Evolutionary conservation across 2,329 filamentous ascomycete genomes (phyloP).

Genomic region (Aspergillus felis): DNA sequence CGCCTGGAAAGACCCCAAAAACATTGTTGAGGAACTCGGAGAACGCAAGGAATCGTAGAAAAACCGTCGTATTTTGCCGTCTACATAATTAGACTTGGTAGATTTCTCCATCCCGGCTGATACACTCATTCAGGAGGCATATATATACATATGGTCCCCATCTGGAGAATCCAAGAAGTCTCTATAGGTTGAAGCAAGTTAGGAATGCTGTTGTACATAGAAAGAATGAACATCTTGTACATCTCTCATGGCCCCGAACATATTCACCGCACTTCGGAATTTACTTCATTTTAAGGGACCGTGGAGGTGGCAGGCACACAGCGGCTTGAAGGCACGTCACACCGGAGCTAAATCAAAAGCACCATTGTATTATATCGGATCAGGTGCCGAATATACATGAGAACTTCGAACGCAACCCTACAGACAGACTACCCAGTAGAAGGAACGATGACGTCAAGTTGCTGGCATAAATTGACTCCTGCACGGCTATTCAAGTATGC

Average conservation of each 20-base stretch:
- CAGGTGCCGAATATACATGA: background rate
- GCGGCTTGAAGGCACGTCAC: no score
- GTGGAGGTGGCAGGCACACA: background rate
- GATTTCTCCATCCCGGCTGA: background rate
- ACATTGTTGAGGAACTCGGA: conserved; percentile 56
- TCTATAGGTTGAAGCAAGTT: background rate
- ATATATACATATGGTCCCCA: background rate
- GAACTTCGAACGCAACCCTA: background rate
- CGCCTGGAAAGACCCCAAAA: conserved; percentile 61
- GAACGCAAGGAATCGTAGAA: conserved; percentile 14
- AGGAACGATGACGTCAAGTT: background rate
- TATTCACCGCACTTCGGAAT: background rate
- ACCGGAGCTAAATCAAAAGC: background rate
- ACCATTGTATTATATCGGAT: background rate
- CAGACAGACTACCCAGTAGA: background rate
- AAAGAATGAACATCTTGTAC: background rate
- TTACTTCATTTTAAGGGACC: no score
- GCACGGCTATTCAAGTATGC: conserved; percentile 10
- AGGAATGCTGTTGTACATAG: background rate
- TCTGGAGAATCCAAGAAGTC: background rate
- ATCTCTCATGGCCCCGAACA: background rate
- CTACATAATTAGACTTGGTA: background rate
- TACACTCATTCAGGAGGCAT: background rate
- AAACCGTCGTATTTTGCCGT: background rate
- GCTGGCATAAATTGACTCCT: background rate